Evolutionary conservation across 176 grass and related monocot species (phyloP).

Genomic region (Saccharum officinarum): DNA sequence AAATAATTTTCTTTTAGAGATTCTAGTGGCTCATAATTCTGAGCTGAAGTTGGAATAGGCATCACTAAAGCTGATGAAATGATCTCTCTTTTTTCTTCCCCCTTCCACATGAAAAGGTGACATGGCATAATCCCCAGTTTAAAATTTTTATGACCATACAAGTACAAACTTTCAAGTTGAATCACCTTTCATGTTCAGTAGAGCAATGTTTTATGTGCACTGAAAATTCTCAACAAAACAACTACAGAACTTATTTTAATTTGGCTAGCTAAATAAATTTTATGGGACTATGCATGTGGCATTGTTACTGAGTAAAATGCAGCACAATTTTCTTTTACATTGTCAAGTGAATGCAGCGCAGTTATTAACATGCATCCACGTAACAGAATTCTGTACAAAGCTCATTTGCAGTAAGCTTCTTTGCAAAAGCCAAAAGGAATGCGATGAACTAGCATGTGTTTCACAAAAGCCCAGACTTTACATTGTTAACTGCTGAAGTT

Average conservation of each 20-base stretch:
- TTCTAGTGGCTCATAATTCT: background rate
- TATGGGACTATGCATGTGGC: background rate
- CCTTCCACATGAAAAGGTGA: background rate
- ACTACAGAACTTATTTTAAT: background rate
- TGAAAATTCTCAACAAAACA: background rate
- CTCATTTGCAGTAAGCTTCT: background rate
- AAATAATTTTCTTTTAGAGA: background rate
- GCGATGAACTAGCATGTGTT: background rate
- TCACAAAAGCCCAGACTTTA: background rate
- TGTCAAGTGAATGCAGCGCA: background rate
- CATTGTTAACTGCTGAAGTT: background rate
- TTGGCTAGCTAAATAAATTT: background rate
- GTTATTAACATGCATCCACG: background rate
- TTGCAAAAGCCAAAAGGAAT: background rate
- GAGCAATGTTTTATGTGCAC: background rate
- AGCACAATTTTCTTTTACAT: background rate
- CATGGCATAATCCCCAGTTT: background rate
- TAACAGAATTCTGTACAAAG: background rate
- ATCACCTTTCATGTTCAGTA: background rate
- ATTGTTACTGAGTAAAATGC: background rate
- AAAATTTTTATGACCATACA: background rate
- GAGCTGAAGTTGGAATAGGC: background rate
- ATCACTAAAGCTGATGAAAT: background rate
- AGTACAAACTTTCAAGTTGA: background rate
- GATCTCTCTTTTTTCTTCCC: background rate